Evolutionary conservation across 2,329 filamentous ascomycete genomes (phyloP), one percentile per base, ranked within the genome.

Genomic region (Teratosphaeria gauchensis): DNA sequence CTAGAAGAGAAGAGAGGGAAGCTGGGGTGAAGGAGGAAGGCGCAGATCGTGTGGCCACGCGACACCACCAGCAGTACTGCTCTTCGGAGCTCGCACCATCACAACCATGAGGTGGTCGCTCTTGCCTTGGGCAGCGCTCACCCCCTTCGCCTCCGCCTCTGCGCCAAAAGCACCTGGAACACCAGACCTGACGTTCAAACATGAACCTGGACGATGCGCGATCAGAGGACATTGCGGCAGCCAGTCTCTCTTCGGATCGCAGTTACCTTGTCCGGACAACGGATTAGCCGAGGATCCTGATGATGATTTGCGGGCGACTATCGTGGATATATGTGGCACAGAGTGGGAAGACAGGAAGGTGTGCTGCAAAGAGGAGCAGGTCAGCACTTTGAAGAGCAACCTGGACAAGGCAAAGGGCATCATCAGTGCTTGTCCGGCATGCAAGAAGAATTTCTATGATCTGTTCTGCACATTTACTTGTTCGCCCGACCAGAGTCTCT

Each of bases 401-500:
- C 82, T 99, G 59, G 87, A 89, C 65, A 90, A 90, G 24, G 92
- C 91, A 1, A 90, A 92, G 66, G 85, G 87, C 60, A 88, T 99
- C 70, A 91, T 99, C 71, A 86, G 91, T 30, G 90, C 91, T 9
- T 99, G 94, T 72, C 94, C 94, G 1, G 94, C 95, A 33, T 99
- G 94, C 82, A 95, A 94, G 75, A 88, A 92, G 68, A 99, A 99
- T 78, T 99, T 99, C 79, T 97, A 90, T 80, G 95, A 99, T 77
- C 80, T 95, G 52, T 99, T 99, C 74, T 99, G 94, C 77, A 95
- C 91, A 4, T 97, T 99, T 71, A 97, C 92, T 2, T 99, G 95
- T 77, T 99, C 94, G 4, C 92, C 95, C 5, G 88, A 99, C 69
- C 94, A 99, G 73, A 96, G 91, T 0, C 79, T 95, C 0, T 99